Percentiles rank a stretch among this genome's conserved stretches.
Evolutionary conservation across 2,329 filamentous ascomycete genomes (phyloP).

Genomic region (Elsinoe fawcettii): DNA sequence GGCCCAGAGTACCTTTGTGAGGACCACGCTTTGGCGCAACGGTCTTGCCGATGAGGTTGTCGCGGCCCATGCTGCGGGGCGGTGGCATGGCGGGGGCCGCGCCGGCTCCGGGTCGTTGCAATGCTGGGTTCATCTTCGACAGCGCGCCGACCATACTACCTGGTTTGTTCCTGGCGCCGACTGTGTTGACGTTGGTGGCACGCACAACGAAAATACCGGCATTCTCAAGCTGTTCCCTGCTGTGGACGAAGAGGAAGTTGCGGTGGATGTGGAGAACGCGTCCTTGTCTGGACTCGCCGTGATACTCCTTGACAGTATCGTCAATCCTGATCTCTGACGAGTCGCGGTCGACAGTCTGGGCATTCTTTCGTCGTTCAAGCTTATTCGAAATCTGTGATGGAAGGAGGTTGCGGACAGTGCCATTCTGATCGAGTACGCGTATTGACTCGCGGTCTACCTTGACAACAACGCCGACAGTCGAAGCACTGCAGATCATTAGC

Average conservation of each 20-base stretch:
- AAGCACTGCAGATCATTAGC: constrained; percentile 46
- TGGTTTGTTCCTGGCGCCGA: constrained; percentile 85
- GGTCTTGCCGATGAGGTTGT: constrained; percentile 81
- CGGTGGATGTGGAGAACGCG: constrained; percentile 91
- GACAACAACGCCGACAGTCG: constrained; percentile 86
- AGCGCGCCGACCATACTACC: constrained; percentile 68
- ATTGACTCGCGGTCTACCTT: constrained; percentile 93
- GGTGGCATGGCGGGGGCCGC: constrained; percentile 56
- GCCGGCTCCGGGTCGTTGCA: constrained; percentile 61
- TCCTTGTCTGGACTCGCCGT: constrained; percentile 76
- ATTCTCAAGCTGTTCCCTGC: constrained; percentile 75
- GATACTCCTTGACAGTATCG: constrained; percentile 84
- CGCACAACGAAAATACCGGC: constrained; percentile 83
- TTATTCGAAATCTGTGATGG: constrained; percentile 90
- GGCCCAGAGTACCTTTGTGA: constrained; percentile 87
- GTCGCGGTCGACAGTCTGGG: constrained; percentile 85
- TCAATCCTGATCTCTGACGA: constrained; percentile 87
- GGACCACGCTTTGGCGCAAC: constrained; percentile 80
- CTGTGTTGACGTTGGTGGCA: constrained; percentile 75
- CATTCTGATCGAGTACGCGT: constrained; percentile 83
- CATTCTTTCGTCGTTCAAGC: constrained; percentile 65
- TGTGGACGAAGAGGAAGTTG: constrained; percentile 85
- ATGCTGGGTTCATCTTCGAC: constrained; percentile 82
- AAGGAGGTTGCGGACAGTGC: constrained; percentile 70
- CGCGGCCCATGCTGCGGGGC: constrained; percentile 65